Percentiles rank a stretch among this genome's conserved stretches.
These are phyloP conservation scores for Leccinum obscurum DNA, from an alignment of 768 basidiomycete genomes.

Conservation along the genomic window DNA sequence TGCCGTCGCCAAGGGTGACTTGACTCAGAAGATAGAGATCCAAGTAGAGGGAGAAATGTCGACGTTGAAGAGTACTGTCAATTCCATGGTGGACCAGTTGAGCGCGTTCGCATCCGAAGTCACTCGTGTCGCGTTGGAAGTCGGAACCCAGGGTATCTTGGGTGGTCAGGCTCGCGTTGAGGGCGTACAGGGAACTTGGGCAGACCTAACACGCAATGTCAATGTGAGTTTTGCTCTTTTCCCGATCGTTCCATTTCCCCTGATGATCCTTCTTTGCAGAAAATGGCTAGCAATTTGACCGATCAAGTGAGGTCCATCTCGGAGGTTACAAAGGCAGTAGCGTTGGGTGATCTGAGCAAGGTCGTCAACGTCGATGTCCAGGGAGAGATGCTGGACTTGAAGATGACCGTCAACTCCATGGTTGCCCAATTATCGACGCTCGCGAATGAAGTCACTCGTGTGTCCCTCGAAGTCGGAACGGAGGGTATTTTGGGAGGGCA, in stretches of 20 bases:
- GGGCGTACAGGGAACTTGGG: conserved; percentile 93
- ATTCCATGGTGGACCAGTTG: conserved; percentile 93
- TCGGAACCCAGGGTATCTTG: conserved; percentile 87
- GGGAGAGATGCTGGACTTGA: conserved; percentile 89
- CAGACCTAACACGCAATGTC: conserved; percentile 84
- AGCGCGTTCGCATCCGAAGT: conserved; percentile 85
- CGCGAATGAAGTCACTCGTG: conserved; percentile 85
- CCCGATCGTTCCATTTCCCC: background rate
- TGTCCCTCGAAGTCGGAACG: conserved; percentile 89
- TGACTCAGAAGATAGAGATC: conserved; percentile 92
- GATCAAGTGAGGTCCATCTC: conserved; percentile 91
- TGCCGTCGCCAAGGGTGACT: conserved; percentile 86
- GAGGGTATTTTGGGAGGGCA: conserved; percentile 95
- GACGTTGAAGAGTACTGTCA: conserved; percentile 80
- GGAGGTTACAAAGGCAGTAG: conserved; percentile 77
- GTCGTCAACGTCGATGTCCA: conserved; percentile 91
- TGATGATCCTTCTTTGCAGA: conserved; percentile 41
- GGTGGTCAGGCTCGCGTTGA: conserved; percentile 90
- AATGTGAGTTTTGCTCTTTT: conserved; percentile 52
- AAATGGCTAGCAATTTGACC: conserved; percentile 85
- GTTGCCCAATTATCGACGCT: conserved; percentile 69
- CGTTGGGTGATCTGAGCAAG: conserved; percentile 79
- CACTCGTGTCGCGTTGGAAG: conserved; percentile 82
- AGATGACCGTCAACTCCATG: conserved; percentile 81
- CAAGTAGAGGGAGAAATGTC: conserved; percentile 87